Percentiles rank a stretch among this genome's conserved stretches.
phyloP scores from a whole-genome alignment of 108 stramenopile genomes.

The Skeletonema grethae region DNA sequence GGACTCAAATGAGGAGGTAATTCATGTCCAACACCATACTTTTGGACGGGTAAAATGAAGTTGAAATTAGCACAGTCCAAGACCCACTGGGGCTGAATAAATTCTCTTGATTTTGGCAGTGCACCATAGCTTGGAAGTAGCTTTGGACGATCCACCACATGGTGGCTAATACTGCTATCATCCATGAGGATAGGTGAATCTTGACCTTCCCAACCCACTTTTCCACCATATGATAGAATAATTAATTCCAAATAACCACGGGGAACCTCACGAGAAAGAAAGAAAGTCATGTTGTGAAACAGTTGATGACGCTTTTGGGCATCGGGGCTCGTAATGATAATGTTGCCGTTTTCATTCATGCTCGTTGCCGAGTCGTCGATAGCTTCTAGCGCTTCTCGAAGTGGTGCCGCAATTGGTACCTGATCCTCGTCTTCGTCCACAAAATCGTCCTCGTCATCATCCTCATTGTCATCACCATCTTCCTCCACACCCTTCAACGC shows the following conservation, averaged over 20 bases:
- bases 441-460: conserved; percentile 49
- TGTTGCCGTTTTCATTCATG: conserved; percentile 27
- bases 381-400: conserved; percentile 79
- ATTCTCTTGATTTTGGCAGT: conserved; percentile 88
- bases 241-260: conserved; percentile 93
- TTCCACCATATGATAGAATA: conserved; percentile 87
- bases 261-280: conserved; percentile 93
- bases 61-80: conserved; percentile 94
- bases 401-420: conserved; percentile 76
- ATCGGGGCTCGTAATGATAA: conserved; percentile 61
- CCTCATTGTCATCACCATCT: conserved; percentile 52
- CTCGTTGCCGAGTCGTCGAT: conserved; percentile 58
- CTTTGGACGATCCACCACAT: conserved; percentile 89
- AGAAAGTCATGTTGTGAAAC: conserved; percentile 88
- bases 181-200: conserved; percentile 81
- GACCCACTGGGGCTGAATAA: conserved; percentile 98
- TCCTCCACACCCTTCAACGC: conserved; percentile 67
- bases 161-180: conserved; percentile 94
- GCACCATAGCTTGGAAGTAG: conserved; percentile 61
- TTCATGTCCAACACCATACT: conserved; percentile 87
- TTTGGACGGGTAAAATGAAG: conserved; percentile 84
- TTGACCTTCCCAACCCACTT: conserved; percentile 94
- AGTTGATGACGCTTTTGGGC: conserved; percentile 72
- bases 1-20: conserved; percentile 98
- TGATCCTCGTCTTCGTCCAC: conserved; percentile 70